phyloP scores from a whole-genome alignment of 768 basidiomycete genomes.

The Lepiota venenata region DNA sequence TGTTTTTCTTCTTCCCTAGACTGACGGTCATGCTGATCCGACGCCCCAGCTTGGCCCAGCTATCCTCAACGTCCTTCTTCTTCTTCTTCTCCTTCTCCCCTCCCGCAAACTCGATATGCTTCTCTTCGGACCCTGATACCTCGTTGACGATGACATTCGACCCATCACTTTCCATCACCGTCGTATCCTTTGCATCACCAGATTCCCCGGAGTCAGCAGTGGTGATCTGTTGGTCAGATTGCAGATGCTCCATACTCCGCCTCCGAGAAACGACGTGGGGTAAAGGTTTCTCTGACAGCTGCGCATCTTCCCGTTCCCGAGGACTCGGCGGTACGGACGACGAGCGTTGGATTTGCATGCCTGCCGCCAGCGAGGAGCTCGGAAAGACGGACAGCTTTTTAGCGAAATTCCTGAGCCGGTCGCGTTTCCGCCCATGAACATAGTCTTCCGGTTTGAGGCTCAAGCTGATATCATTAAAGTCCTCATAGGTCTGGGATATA shows the following conservation, averaged over 20 bases:
- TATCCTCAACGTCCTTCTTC: background rate
- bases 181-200: background rate
- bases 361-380: background rate
- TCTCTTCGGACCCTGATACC: background rate
- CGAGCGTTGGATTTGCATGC: slow-evolving; percentile 11
- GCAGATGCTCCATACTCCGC: slow-evolving; percentile 14
- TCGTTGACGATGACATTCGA: slow-evolving; percentile 9
- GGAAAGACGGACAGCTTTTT: slow-evolving; percentile 51
- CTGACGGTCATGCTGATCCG: slow-evolving; percentile 60
- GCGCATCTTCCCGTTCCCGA: slow-evolving; percentile 13
- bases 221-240: background rate
- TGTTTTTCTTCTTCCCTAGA: slow-evolving; percentile 36
- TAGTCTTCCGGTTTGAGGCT: slow-evolving; percentile 86
- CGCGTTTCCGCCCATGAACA: slow-evolving; percentile 65
- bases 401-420: slow-evolving; percentile 72
- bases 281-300: slow-evolving; percentile 10
- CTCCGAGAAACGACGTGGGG: slow-evolving; percentile 4
- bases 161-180: slow-evolving; percentile 7
- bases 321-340: slow-evolving; percentile 16
- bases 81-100: slow-evolving; percentile 8
- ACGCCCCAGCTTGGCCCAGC: slow-evolving; percentile 63
- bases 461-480: slow-evolving; percentile 91
- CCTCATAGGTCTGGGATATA: slow-evolving; percentile 89
- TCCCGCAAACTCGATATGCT: slow-evolving; percentile 1
- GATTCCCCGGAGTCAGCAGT: background rate